Base-by-base conservation (phyloP, 768 basidiomycete species). In the Macrolepiota fuliginosa region DNA sequence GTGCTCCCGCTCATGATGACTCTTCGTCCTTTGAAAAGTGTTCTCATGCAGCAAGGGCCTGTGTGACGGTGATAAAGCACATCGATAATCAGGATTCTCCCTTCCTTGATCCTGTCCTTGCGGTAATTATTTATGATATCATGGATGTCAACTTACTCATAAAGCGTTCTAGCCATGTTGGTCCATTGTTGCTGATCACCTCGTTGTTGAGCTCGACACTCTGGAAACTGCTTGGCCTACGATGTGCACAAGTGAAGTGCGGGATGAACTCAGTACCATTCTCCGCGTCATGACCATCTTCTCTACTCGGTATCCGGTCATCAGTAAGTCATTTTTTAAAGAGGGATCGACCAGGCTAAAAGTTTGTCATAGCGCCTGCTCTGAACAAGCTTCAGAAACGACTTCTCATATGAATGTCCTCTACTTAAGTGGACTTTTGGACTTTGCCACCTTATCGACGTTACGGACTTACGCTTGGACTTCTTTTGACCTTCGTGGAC, bases 81-180 rank as follows among this genome's bases (percentile, higher is more conserved):
- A 77, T 91, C 58, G 71, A 79, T 25, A 87, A 90, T 25, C 72
- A 80, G 65, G 89, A 91, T 66, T 88, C 83, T 64, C 80, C 82
- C 40, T 88, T 84, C 72, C 79, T 91, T n/a, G 90, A 92, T 74
- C 90, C 90, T 25, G 83, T 91, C 64, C 79, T 91, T 63, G 89
- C 87, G 55, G 90, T 91, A 76, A 65, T 88, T 53, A 19, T 47
- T n/a, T 5, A 25, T 19, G 12, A 27, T 29, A 24, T 67, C 61
- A 42, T 53, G 10, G n/a, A 7, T 46, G 24, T 27, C 46, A 17
- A 32, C 54, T 32, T 4, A 47, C 39, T 54, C 51, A 55, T 22
- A 53, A 47, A 61, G 29, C 37, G 15, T 65, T 32, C 35, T 65
- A 90, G 90, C 82, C 85, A 9, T 90, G 89, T 65, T 91, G 90